Evolutionary conservation across 163 green algal species (phyloP).

Genomic region (Trebouxia gelatinosa): DNA sequence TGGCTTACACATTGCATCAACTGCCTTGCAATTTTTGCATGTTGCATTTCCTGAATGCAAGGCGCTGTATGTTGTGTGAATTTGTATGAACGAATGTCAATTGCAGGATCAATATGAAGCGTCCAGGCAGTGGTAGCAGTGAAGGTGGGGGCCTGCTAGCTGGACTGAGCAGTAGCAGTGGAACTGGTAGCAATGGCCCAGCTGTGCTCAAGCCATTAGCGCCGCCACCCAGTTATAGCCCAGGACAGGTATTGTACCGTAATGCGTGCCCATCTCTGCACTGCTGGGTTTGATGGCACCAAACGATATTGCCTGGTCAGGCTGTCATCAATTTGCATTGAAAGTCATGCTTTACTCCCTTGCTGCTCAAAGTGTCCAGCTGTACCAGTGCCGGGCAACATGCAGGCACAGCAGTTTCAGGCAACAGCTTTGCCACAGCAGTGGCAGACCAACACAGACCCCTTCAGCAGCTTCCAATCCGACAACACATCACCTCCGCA

Average conservation of each 20-base stretch:
- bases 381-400: neutral
- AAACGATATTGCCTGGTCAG: neutral
- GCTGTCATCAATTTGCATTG: neutral
- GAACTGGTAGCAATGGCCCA: neutral
- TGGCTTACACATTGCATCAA: neutral
- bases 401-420: slow-evolving; percentile 15
- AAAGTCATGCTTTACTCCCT: too few species aligned
- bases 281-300: neutral
- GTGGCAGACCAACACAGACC: neutral
- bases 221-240: slow-evolving; percentile 9
- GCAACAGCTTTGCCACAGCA: neutral
- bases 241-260: neutral
- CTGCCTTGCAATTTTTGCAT: neutral
- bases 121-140: slow-evolving; percentile 10
- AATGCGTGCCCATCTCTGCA: neutral
- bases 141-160: slow-evolving; percentile 4
- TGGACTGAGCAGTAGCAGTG: slow-evolving; percentile 6
- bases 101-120: slow-evolving; percentile 29
- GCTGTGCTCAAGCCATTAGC: slow-evolving; percentile 3
- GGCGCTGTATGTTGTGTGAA: neutral
- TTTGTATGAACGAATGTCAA: neutral
- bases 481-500: too few species aligned
- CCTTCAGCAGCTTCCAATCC: slow-evolving; percentile 4
- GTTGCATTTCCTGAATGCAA: too few species aligned
- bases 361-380: too few species aligned